These are phyloP conservation scores for Ophidiomyces ophidiicola DNA, from an alignment of 2,329 filamentous ascomycete species.

Conservation along the genomic window DNA sequence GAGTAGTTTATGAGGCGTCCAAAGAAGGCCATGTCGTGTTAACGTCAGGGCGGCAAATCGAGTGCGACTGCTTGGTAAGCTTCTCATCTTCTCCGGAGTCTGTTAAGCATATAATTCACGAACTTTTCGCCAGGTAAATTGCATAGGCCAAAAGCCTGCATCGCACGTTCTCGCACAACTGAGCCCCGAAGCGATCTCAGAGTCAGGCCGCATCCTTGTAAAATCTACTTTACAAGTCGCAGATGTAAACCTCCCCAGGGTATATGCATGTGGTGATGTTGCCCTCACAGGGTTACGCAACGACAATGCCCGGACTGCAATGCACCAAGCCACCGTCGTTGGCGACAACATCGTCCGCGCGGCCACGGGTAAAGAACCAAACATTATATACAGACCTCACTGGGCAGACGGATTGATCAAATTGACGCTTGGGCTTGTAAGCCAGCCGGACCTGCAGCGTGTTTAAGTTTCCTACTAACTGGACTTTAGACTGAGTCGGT, in stretches of 20 bases:
- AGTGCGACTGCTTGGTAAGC: constrained; percentile 3
- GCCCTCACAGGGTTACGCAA: constrained; percentile 40
- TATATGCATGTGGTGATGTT: constrained; percentile 55
- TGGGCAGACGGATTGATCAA: constrained; percentile 43
- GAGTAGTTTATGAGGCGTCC: constrained; percentile 13
- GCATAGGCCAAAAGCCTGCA: constrained; percentile 13
- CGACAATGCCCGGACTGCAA: constrained; percentile 43
- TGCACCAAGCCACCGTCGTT: constrained; percentile 42
- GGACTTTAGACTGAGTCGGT: constrained; percentile 35
- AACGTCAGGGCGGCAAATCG: constrained; percentile 30
- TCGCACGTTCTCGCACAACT: constrained; percentile 9
- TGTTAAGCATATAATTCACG: constrained; percentile 24
- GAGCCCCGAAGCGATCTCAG: constrained; percentile 6
- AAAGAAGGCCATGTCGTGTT: constrained; percentile 17
- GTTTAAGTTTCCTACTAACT: constrained; percentile 16
- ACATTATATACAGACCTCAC: constrained; percentile 32
- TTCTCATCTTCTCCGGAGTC: constrained; percentile 29
- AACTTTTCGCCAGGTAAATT: constrained; percentile 19
- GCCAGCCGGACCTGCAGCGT: constrained; percentile 13
- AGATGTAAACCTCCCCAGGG: constrained; percentile 37
- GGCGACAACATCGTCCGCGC: constrained; percentile 44
- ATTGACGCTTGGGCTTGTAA: constrained; percentile 43
- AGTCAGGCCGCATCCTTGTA: constrained; percentile 42
- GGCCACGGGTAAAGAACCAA: constrained; percentile 31
- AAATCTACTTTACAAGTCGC: constrained; percentile 46